phyloP scores from a whole-genome alignment of 495 filamentous ascomycete species.

The Penicillium ucsense region DNA sequence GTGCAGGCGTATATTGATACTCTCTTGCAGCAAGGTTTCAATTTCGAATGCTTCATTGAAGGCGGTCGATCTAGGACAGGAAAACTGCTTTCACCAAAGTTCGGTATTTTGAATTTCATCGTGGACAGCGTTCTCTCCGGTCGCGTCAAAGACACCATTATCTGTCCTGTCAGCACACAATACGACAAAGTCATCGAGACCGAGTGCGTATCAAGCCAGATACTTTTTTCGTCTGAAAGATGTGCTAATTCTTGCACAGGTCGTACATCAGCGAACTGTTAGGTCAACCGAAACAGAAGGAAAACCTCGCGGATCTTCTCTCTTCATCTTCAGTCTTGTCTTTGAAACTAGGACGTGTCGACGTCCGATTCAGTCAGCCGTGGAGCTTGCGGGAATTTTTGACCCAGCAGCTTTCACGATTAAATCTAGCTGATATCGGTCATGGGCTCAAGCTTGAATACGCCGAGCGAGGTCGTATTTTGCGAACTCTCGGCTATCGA shows the following conservation, averaged over 20 bases:
- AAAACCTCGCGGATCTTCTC: constrained; percentile 82
- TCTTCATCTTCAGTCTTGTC: constrained; percentile 82
- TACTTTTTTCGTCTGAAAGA: neutral
- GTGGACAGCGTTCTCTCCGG: constrained; percentile 82
- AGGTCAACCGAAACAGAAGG: constrained; percentile 87
- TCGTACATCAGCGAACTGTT: constrained; percentile 91
- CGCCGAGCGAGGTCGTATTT: constrained; percentile 49
- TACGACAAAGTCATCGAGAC: constrained; percentile 99
- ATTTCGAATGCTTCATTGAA: constrained; percentile 95
- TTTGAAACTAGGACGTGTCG: constrained; percentile 79
- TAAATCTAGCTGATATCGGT: constrained; percentile 22
- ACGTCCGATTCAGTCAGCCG: constrained; percentile 90
- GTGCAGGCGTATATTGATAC: constrained; percentile 96
- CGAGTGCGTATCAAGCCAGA: constrained; percentile 40
- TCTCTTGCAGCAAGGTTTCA: constrained; percentile 78
- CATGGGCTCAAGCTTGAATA: constrained; percentile 31
- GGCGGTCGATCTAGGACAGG: constrained; percentile 87
- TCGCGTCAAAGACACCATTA: constrained; percentile 79
- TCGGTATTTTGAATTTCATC: constrained; percentile 90
- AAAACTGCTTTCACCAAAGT: constrained; percentile 87
- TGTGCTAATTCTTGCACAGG: constrained; percentile 18
- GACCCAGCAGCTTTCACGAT: constrained; percentile 53
- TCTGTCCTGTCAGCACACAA: constrained; percentile 91
- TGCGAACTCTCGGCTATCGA: constrained; percentile 80
- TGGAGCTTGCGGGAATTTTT: constrained; percentile 83